Evolutionary conservation across 352 stramenopile species (phyloP).

Genomic region (Phytophthora europaea): DNA sequence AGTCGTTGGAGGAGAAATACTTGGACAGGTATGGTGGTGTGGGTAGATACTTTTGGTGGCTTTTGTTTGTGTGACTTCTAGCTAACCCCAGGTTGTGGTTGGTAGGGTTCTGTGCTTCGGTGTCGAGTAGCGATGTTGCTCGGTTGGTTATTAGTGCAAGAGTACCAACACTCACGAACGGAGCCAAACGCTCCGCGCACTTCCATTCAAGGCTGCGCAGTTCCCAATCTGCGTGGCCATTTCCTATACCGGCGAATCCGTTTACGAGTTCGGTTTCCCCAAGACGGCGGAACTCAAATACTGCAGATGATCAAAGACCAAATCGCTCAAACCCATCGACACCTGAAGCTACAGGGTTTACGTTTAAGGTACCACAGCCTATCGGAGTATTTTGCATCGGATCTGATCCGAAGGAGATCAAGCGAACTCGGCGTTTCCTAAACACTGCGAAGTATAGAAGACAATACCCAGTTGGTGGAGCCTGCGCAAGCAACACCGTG

Average conservation of each 20-base stretch:
- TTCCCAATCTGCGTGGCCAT: neutral
- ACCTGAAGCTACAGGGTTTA: neutral
- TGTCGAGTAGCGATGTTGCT: conserved; percentile 13
- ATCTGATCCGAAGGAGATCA: neutral
- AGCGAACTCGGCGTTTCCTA: neutral
- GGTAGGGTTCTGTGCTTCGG: no score
- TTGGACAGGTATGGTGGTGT: conserved; percentile 1
- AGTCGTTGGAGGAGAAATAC: neutral
- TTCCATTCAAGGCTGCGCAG: neutral
- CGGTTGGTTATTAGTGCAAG: conserved; percentile 27
- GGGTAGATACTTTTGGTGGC: neutral
- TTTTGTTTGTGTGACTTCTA: neutral
- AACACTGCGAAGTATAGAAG: neutral
- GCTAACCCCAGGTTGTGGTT: no score
- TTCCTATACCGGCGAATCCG: neutral
- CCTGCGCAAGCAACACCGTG: neutral
- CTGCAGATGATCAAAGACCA: neutral
- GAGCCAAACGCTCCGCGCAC: neutral
- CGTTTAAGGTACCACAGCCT: neutral
- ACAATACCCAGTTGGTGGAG: neutral
- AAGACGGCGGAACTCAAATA: neutral
- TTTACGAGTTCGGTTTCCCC: neutral
- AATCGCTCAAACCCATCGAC: neutral
- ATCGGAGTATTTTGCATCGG: neutral
- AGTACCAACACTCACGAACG: conserved; percentile 7